Evolutionary conservation across 805 yeast species (phyloP), one percentile per base, ranked within the genome.

Genomic region (Yarrowia osloensis): DNA sequence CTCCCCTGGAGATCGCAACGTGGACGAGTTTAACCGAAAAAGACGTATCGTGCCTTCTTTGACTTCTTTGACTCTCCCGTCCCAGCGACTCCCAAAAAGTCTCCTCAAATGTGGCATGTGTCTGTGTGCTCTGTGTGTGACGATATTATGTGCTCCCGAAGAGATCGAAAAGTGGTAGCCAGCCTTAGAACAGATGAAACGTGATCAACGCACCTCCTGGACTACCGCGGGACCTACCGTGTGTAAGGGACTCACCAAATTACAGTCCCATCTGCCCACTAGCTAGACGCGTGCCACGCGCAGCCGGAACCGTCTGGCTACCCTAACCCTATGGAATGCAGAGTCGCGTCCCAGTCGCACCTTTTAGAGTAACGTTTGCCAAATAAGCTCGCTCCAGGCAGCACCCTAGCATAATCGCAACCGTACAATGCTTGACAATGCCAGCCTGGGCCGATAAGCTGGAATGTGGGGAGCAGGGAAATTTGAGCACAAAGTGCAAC

Each of bases 281-380:
- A n/a, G n/a, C n/a, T n/a, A 28, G 31, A 28, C 31, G 4, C 31
- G 8, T 28, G 35, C 35, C 35, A 31, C n/a, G n/a, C n/a, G n/a
- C n/a, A n/a, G n/a, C n/a, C n/a, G n/a, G n/a, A n/a, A n/a, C n/a
- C n/a, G n/a, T n/a, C n/a, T n/a, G n/a, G n/a, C n/a, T n/a, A n/a
- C 61, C 61, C 61, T 54, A 35, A 54, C 22, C 61, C 61, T 54
- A 54, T 54, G 61, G 61, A 54, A 54, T 54, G 61, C 61, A 54
- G 40, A 50, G 61, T 52, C 61, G 61, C 61, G 61, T 54, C 44
- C 13, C n/a, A 11, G 28, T 52, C 42, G 40, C 59, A 52, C 6
- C 31, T 11, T 21, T 31, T 21, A 4, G 42, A 6, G 3, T 22
- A 35, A 22, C 59, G 15, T 52, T 35, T 33, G 17, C 17, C 31